phyloP scores from a whole-genome alignment of 345 rosid genomes.

The Gossypium thurberi region DNA sequence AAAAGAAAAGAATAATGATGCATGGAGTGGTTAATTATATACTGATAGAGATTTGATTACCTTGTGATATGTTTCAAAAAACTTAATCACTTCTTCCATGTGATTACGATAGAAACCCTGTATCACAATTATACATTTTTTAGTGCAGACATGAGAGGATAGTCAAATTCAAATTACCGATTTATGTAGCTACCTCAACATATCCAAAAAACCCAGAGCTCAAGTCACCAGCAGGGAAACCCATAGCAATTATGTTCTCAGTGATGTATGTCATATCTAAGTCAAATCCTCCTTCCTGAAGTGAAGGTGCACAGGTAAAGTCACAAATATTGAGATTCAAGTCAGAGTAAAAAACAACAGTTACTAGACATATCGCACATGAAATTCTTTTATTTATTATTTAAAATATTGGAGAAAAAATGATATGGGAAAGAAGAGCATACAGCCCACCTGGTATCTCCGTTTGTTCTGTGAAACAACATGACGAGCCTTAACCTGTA shows the following conservation, averaged over 20 bases:
- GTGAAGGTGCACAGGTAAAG: background rate
- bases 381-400: background rate
- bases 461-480: constrained; percentile 86
- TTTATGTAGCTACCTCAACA: constrained; percentile 50
- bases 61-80: constrained; percentile 88
- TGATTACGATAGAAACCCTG: constrained; percentile 89
- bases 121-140: constrained; percentile 26
- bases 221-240: constrained; percentile 96
- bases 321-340: background rate
- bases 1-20: background rate
- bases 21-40: background rate
- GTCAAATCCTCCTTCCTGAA: constrained; percentile 87
- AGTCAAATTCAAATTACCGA: constrained; percentile 5
- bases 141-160: background rate
- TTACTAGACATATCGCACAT: background rate
- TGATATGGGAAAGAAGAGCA: background rate
- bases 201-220: constrained; percentile 87
- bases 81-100: constrained; percentile 89
- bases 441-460: constrained; percentile 60
- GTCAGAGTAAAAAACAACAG: background rate
- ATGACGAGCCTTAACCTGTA: constrained; percentile 85
- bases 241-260: constrained; percentile 87
- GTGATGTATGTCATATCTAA: constrained; percentile 80
- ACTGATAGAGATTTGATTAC: constrained; percentile 21
- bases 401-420: background rate